phyloP scores from a whole-genome alignment of 2,329 filamentous ascomycete genomes.

The Colletotrichum costaricense region DNA sequence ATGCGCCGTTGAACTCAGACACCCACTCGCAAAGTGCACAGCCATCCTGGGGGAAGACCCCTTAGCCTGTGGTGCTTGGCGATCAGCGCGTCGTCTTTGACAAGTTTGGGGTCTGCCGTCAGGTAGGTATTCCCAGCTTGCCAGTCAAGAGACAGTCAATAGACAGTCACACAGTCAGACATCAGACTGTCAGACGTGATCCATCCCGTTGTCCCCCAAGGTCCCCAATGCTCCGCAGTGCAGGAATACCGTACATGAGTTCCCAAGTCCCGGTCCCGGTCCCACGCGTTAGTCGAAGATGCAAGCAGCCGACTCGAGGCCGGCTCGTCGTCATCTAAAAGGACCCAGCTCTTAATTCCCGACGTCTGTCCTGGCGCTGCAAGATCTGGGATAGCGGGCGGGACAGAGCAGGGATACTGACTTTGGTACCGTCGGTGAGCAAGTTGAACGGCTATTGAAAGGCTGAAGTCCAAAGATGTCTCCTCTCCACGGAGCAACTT shows the following conservation, averaged over 20 bases:
- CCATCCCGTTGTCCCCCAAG: not conserved
- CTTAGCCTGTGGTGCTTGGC: not conserved
- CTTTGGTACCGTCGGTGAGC: not conserved
- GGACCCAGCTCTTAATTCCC: conserved; percentile 22
- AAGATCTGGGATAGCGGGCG: conserved; percentile 13
- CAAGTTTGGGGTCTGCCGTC: not conserved
- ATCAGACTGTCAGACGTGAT: not conserved
- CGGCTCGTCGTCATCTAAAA: conserved; percentile 8
- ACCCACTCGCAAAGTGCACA: conserved; percentile 2
- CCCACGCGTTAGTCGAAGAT: not conserved
- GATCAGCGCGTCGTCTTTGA: not conserved
- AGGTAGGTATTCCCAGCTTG: too few species aligned
- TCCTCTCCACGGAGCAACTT: not conserved
- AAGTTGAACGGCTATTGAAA: not conserved
- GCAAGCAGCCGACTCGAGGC: conserved; percentile 5
- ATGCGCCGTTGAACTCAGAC: not conserved
- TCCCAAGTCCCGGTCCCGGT: not conserved
- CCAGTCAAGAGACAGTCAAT: not conserved
- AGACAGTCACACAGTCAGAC: not conserved
- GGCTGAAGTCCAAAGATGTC: not conserved
- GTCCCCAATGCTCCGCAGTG: not conserved
- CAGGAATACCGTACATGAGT: not conserved
- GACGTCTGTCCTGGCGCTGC: not conserved
- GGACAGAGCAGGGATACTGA: conserved; percentile 19
- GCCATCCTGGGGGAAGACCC: conserved; percentile 3